Conservation (phyloP, 495 filamentous ascomycete species). For the Tirmania nivea region DNA sequence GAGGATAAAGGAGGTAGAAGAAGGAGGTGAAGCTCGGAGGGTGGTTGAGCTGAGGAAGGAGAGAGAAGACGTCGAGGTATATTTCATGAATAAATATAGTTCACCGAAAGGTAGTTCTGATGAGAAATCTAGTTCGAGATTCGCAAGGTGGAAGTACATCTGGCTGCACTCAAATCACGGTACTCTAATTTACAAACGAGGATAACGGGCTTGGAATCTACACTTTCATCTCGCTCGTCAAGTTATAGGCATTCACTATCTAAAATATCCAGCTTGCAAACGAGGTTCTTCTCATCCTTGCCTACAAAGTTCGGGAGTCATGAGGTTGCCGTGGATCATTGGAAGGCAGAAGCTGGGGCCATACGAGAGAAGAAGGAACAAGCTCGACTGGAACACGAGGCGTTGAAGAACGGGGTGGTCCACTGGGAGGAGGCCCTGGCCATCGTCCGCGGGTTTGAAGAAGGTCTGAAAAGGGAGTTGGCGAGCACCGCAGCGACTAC, state of each 20-base stretch:
- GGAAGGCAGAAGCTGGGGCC: slow-evolving; percentile 39
- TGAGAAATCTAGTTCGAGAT: slow-evolving; percentile 3
- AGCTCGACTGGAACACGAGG: slow-evolving; percentile 46
- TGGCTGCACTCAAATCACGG: slow-evolving; percentile 9
- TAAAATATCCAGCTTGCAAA: slow-evolving; percentile 4
- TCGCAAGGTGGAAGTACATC: slow-evolving; percentile 3
- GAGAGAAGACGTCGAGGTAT: slow-evolving; percentile 14
- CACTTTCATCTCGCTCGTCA: slow-evolving; percentile 9
- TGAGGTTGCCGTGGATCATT: slow-evolving; percentile 22
- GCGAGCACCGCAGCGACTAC: slow-evolving; percentile 4
- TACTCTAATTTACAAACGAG: slow-evolving; percentile 18
- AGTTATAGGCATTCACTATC: slow-evolving; percentile 11
- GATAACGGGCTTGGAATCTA: slow-evolving; percentile 32
- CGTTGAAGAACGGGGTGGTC: slow-evolving; percentile 61
- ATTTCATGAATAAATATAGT: neutral
- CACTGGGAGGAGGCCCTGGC: slow-evolving; percentile 54
- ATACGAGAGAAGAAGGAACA: slow-evolving; percentile 35
- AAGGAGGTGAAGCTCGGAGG: slow-evolving; percentile 19
- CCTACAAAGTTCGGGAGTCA: slow-evolving; percentile 2
- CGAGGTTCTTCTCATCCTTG: slow-evolving; percentile 6
- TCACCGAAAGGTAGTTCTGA: no score
- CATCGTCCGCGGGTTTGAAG: slow-evolving; percentile 49
- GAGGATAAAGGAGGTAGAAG: slow-evolving; percentile 39
- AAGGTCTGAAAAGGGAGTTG: slow-evolving; percentile 36
- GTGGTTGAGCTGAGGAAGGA: slow-evolving; percentile 20